phyloP scores from a whole-genome alignment of 495 filamentous ascomycete species.

The Pseudomonodictys pantanalensis region DNA sequence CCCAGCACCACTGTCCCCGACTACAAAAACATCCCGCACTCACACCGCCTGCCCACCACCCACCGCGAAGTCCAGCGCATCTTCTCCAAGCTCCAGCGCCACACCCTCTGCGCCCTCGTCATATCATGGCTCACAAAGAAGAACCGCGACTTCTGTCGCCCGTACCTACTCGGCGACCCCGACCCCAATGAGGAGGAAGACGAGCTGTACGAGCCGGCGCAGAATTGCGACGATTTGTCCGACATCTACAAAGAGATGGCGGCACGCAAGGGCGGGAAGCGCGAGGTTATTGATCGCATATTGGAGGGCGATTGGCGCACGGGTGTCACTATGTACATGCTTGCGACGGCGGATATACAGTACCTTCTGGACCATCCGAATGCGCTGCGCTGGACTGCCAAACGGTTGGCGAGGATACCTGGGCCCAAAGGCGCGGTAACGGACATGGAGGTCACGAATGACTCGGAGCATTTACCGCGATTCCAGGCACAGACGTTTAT shows the following conservation, averaged over 20 bases:
- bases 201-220: slow-evolving; percentile 57
- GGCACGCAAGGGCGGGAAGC: slow-evolving; percentile 62
- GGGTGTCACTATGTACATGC: slow-evolving; percentile 71
- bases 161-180: slow-evolving; percentile 48
- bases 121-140: slow-evolving; percentile 69
- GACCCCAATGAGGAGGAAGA: slow-evolving; percentile 44
- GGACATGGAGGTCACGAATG: slow-evolving; percentile 41
- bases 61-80: slow-evolving; percentile 61
- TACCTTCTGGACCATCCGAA: slow-evolving; percentile 74
- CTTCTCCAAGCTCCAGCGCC: slow-evolving; percentile 66
- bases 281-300: slow-evolving; percentile 74
- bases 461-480: slow-evolving; percentile 57
- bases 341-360: slow-evolving; percentile 77
- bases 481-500: slow-evolving; percentile 76
- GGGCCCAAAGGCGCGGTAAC: slow-evolving; percentile 14
- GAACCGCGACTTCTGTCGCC: slow-evolving; percentile 55
- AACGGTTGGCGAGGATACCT: slow-evolving; percentile 52
- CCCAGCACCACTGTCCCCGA: slow-evolving; percentile 45
- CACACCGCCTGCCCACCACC: slow-evolving; percentile 57
- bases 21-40: slow-evolving; percentile 49
- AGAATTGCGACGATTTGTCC: slow-evolving; percentile 59
- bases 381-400: slow-evolving; percentile 71
- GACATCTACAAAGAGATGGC: slow-evolving; percentile 58
- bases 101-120: slow-evolving; percentile 65
- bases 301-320: slow-evolving; percentile 78